Conservation (phyloP, 2,329 filamentous ascomycete genomes). For the Emergomyces pasteurianus region DNA sequence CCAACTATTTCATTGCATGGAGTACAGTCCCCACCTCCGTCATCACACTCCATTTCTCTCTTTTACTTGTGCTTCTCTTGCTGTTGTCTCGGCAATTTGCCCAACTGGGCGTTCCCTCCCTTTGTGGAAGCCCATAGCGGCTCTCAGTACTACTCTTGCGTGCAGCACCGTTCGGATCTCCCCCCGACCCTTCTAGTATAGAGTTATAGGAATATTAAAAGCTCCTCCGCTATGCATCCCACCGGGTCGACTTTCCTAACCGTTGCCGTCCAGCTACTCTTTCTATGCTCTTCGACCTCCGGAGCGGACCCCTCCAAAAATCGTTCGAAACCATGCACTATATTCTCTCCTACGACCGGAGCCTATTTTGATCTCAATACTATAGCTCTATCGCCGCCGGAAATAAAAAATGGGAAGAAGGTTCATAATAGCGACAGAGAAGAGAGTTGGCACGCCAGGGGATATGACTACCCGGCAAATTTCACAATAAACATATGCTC, state of each 20-base stretch:
- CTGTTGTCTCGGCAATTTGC: not conserved
- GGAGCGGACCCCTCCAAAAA: slow-evolving; percentile 29
- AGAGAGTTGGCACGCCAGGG: slow-evolving; percentile 38
- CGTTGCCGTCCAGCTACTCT: slow-evolving; percentile 20
- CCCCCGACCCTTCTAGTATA: not conserved
- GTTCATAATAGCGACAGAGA: slow-evolving; percentile 25
- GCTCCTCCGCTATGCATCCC: slow-evolving; percentile 24
- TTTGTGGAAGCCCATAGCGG: not conserved
- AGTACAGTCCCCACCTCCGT: not conserved
- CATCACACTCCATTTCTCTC: not conserved
- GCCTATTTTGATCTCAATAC: slow-evolving; percentile 53
- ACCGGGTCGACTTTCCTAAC: slow-evolving; percentile 16
- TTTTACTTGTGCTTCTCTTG: not conserved
- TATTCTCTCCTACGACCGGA: slow-evolving; percentile 47
- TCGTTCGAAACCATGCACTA: slow-evolving; percentile 45
- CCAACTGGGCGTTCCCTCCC: not conserved
- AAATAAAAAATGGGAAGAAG: slow-evolving; percentile 29
- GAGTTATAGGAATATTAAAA: not conserved
- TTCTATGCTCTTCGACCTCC: slow-evolving; percentile 21
- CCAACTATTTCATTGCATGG: not conserved
- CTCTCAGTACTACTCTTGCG: not conserved
- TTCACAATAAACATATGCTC: slow-evolving; percentile 42
- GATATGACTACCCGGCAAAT: slow-evolving; percentile 39
- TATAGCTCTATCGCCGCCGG: slow-evolving; percentile 41
- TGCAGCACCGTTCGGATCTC: not conserved